A percentile compares a stretch with the other conserved stretches of the same genome.
Conservation (phyloP, 805 yeast genomes). For the Candida montana region DNA sequence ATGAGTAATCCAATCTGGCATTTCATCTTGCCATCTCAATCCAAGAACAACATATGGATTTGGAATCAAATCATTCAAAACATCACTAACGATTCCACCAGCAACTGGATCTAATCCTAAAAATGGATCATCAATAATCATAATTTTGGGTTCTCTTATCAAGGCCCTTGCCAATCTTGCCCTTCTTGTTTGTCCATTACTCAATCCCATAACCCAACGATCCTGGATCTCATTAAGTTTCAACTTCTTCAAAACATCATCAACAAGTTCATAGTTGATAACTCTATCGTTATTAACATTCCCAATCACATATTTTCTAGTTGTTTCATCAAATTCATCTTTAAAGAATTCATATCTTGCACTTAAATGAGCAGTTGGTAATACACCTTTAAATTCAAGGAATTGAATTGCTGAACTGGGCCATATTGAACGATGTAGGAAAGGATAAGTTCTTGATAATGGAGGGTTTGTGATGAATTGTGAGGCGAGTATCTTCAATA, state of each 20-base stretch:
- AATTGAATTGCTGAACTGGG: conserved; percentile 41
- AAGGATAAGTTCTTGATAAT: conserved; percentile 50
- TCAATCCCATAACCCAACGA: conserved; percentile 79
- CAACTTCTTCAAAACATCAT: conserved; percentile 42
- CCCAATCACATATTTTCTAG: conserved; percentile 55
- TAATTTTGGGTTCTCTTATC: conserved; percentile 54
- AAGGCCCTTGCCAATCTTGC: conserved; percentile 80
- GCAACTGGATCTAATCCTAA: conserved; percentile 84
- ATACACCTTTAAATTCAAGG: conserved; percentile 42
- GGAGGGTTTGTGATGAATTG: conserved; percentile 49
- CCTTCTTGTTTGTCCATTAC: conserved; percentile 91
- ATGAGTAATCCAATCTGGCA: conserved; percentile 79
- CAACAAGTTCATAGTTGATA: conserved; percentile 33
- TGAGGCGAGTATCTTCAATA: conserved; percentile 54
- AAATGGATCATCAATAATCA: conserved; percentile 87
- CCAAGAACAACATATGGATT: conserved; percentile 65
- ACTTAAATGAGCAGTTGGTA: conserved; percentile 66
- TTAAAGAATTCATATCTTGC: conserved; percentile 87
- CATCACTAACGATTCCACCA: conserved; percentile 49
- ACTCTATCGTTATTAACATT: conserved; percentile 29
- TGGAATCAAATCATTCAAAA: conserved; percentile 40
- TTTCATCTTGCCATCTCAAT: conserved; percentile 62
- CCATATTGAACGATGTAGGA: conserved; percentile 35
- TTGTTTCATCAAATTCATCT: conserved; percentile 75
- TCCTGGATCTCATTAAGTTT: conserved; percentile 51